Base-by-base conservation (phyloP, 2,329 filamentous ascomycete species). In the Fusarium ramigenum region DNA sequence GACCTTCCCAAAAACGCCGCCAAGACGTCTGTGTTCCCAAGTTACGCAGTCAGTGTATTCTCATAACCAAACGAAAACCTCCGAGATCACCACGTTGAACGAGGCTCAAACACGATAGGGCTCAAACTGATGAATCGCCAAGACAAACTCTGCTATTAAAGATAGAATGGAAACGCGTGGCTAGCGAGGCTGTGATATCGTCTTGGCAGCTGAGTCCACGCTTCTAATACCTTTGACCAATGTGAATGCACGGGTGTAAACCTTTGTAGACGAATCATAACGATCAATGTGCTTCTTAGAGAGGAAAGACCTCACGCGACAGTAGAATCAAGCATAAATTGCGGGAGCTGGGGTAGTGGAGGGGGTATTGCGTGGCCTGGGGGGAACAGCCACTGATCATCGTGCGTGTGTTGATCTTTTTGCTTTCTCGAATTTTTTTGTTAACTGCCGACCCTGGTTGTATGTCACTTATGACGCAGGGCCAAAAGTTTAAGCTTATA, bases 221-320 rank as follows among this genome's bases (percentile, higher is more conserved):
- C 36, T 37, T 37, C 16, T 18, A 18, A 37, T 18, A 25, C 40
- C n/a, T 30, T 54, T 11, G 28, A n/a, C 50, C 23, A 40, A 30
- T 40, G 23, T 60, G 28, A 60, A 34, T 14, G 8, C 32, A 37
- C 9, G n/a, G 5, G n/a, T 39, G 46, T 52, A 40, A 30, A 25
- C 9, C 46, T 46, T 54, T 6, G 30, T 25, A 53, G 54, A 49
- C 65, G 57, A 68, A 68, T 69, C 65, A 63, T 2, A 43, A 23
- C 32, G 46, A 43, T 37, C 23, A 23, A 42, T 56, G 18, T 10
- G 28, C 4, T 34, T 63, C 40, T 68, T 25, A 60, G 46, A 32
- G 40, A 63, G 64, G 66, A 69, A 69, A 69, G 42, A 69, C 47
- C 56, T 73, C 70, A 73, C 70, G 66, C 70, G 70, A 74, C 57